phyloP scores from a whole-genome alignment of 208 protist genomes.

The Novymonas esmeraldas region DNA sequence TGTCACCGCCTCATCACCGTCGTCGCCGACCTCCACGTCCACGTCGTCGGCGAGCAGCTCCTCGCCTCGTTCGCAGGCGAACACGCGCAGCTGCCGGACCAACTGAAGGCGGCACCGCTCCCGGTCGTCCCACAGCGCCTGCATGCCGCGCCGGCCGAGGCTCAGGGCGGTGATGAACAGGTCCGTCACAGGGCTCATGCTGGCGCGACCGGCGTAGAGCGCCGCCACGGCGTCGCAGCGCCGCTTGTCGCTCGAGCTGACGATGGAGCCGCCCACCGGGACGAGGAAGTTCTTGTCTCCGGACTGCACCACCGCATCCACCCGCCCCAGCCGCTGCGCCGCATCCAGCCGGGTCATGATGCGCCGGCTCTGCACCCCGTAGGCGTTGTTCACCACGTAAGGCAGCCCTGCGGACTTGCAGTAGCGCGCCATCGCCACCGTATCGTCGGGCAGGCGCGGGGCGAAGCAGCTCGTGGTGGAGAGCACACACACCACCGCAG shows the following conservation, averaged over 20 bases:
- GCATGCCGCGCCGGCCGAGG: constrained; percentile 89
- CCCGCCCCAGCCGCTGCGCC: constrained; percentile 68
- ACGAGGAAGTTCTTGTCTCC: constrained; percentile 99
- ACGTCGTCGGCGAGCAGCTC: constrained; percentile 27
- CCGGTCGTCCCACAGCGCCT: constrained; percentile 75
- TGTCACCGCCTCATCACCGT: neutral
- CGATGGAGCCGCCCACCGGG: constrained; percentile 94
- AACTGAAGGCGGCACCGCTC: constrained; percentile 49
- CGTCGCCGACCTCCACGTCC: constrained; percentile 6
- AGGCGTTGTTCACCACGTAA: constrained; percentile 99
- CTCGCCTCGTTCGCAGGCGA: constrained; percentile 61
- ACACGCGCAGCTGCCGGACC: constrained; percentile 33
- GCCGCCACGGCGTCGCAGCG: constrained; percentile 37
- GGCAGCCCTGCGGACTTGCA: constrained; percentile 83
- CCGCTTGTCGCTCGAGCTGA: constrained; percentile 37
- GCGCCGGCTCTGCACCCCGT: constrained; percentile 93
- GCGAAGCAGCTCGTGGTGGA: constrained; percentile 98
- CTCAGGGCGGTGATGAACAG: constrained; percentile 97
- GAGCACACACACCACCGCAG: constrained; percentile 95
- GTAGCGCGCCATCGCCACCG: constrained; percentile 91
- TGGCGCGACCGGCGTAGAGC: constrained; percentile 95
- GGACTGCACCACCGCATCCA: constrained; percentile 96
- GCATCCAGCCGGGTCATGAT: constrained; percentile 86
- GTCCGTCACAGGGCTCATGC: constrained; percentile 90
- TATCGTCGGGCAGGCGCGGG: constrained; percentile 95